Evolutionary conservation across 2,329 filamentous ascomycete species (phyloP).

Genomic region (Ascocoryne sarcoides): DNA sequence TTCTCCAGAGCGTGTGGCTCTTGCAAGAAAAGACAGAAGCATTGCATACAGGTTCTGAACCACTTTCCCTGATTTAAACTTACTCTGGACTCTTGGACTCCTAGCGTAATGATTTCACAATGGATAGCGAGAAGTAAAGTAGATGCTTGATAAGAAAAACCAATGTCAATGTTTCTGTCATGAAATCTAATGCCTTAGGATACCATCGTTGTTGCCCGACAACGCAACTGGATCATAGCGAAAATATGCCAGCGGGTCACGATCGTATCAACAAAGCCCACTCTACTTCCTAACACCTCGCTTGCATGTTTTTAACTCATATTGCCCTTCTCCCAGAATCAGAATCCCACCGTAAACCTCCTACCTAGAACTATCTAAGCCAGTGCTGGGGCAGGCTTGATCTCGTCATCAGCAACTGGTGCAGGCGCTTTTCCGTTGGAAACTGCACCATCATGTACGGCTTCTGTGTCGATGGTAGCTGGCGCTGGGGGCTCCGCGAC

Average conservation of each 20-base stretch:
- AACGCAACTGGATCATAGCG: not conserved
- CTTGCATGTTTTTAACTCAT: not conserved
- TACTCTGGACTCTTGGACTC: too few species aligned
- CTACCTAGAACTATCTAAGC: conserved; percentile 8
- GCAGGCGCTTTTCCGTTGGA: conserved; percentile 12
- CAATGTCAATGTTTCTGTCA: not conserved
- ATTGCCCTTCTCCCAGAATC: not conserved
- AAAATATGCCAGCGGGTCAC: not conserved
- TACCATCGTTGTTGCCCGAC: not conserved
- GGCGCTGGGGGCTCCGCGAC: conserved; percentile 11
- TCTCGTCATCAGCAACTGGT: conserved; percentile 15
- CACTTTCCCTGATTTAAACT: too few species aligned
- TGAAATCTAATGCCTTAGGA: not conserved
- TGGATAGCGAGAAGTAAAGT: too few species aligned
- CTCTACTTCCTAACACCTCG: not conserved
- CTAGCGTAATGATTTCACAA: too few species aligned
- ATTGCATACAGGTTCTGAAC: too few species aligned
- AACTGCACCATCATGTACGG: conserved; percentile 13
- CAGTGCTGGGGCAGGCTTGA: conserved; percentile 17
- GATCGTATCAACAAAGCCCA: not conserved
- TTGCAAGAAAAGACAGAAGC: too few species aligned
- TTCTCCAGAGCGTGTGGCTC: too few species aligned
- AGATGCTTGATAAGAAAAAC: too few species aligned
- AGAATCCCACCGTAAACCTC: not conserved
- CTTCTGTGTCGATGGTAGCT: conserved; percentile 28